Percentiles rank a stretch among this genome's conserved stretches.
These are phyloP conservation scores for Filobasidium uniguttulatum DNA, from an alignment of 1,284 basidiomycete species.

Conservation along the genomic window DNA sequence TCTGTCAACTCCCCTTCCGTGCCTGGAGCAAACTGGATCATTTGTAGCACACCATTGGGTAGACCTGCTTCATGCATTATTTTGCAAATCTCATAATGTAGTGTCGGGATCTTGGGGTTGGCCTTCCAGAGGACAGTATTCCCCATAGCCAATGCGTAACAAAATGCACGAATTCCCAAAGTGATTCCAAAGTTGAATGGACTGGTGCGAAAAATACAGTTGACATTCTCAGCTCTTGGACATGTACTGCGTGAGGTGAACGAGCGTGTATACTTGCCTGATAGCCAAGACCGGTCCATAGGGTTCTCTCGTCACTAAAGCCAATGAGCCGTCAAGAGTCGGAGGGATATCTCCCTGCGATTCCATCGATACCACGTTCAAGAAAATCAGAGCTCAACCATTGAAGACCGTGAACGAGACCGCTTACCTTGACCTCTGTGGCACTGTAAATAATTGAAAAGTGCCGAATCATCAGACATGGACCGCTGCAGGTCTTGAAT, in stretches of 20 bases:
- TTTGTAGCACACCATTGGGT: conserved; percentile 8
- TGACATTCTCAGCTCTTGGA: not conserved
- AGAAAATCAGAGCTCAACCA: no score
- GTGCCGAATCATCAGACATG: not conserved
- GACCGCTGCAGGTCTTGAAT: not conserved
- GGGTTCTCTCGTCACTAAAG: conserved; percentile 13
- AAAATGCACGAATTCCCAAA: conserved; percentile 11
- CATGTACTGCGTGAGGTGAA: not conserved
- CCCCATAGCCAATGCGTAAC: conserved; percentile 47
- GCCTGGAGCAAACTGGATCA: conserved; percentile 10
- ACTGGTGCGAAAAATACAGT: not conserved
- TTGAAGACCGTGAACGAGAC: no score
- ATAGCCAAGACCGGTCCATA: conserved; percentile 8
- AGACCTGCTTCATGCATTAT: conserved; percentile 12
- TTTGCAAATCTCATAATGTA: conserved; percentile 8
- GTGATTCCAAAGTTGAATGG: conserved; percentile 13
- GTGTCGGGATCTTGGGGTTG: conserved; percentile 7
- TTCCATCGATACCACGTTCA: not conserved
- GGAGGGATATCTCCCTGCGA: conserved; percentile 13
- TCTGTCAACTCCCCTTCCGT: conserved; percentile 6
- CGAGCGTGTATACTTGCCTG: not conserved
- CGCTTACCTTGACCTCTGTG: conserved; percentile 7
- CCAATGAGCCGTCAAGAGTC: conserved; percentile 8
- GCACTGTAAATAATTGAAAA: conserved; percentile 2
- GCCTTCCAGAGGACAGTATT: conserved; percentile 50